Conservation (phyloP, 2,329 filamentous ascomycete genomes). For the Pyrenophora seminiperda region DNA sequence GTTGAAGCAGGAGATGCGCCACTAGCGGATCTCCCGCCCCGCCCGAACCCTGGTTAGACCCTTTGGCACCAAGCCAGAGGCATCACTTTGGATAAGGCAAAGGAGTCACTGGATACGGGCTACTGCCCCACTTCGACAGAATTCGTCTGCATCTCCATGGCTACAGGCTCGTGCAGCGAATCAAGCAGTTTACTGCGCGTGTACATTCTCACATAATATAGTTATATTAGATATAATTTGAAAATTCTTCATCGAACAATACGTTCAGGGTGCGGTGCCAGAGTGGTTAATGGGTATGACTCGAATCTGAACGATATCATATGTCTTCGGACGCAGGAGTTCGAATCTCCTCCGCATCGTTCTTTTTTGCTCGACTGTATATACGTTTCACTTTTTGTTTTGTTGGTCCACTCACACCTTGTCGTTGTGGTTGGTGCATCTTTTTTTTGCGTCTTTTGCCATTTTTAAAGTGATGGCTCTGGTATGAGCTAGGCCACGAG, state of each 20-base stretch:
- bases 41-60: slow-evolving; percentile 2
- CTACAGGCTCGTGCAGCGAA: too few relatives aligned
- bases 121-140: too few relatives aligned
- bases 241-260: slow-evolving; percentile 1
- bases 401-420: too few relatives aligned
- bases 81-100: background rate
- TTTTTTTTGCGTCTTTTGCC: too few relatives aligned
- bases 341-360: slow-evolving; percentile 1
- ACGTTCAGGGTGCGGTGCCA: slow-evolving; percentile 9
- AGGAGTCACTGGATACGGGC: too few relatives aligned
- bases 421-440: too few relatives aligned
- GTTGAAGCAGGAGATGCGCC: slow-evolving; percentile 25
- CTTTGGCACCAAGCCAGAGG: background rate
- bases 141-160: too few relatives aligned
- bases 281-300: slow-evolving; percentile 36
- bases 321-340: slow-evolving; percentile 28
- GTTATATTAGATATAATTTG: background rate
- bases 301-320: slow-evolving; percentile 33
- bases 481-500: too few relatives aligned
- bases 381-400: too few relatives aligned
- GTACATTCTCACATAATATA: too few relatives aligned
- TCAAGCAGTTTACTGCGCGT: too few relatives aligned
- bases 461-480: too few relatives aligned
- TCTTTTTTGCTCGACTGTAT: background rate
- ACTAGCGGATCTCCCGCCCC: slow-evolving; percentile 30